Conservation (phyloP, 2,329 filamentous ascomycete species). For the Akanthomyces muscarius region DNA sequence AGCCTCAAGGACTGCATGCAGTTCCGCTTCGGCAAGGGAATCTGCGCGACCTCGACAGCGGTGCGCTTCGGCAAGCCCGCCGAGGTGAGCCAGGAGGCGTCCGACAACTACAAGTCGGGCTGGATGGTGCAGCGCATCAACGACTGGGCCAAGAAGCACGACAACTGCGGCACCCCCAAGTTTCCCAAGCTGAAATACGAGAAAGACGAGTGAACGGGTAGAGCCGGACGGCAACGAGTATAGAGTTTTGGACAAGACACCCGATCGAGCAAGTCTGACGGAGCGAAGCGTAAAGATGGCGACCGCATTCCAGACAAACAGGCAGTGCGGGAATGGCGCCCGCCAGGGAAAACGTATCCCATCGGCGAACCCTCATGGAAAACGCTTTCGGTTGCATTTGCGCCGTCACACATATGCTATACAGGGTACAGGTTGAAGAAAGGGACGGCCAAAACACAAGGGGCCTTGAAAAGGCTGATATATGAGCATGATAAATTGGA, state of each 20-base stretch:
- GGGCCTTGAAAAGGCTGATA: neutral
- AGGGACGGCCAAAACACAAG: too few species aligned
- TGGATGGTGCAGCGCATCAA: conserved; percentile 41
- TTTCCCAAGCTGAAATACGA: conserved; percentile 27
- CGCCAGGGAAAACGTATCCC: neutral
- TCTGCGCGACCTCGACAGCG: conserved; percentile 34
- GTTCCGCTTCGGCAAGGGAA: conserved; percentile 36
- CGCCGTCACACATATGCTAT: too few species aligned
- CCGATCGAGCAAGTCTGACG: neutral
- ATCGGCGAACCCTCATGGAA: neutral
- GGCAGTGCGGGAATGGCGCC: neutral
- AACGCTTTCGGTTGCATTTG: too few species aligned
- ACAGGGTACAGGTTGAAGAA: too few species aligned
- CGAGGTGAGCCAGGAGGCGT: conserved; percentile 26
- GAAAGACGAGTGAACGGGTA: neutral
- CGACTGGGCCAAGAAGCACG: conserved; percentile 36
- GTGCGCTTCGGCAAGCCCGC: conserved; percentile 39
- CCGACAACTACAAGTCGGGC: conserved; percentile 35
- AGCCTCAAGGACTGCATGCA: conserved; percentile 36
- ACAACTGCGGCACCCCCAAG: conserved; percentile 30
- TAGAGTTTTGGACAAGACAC: neutral
- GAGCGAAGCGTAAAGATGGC: neutral
- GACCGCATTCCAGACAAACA: neutral
- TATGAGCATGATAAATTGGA: neutral
- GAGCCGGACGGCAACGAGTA: too few species aligned